Base-by-base conservation (phyloP, 2,329 filamentous ascomycete genomes). In the Trichoderma afroharzianum region DNA sequence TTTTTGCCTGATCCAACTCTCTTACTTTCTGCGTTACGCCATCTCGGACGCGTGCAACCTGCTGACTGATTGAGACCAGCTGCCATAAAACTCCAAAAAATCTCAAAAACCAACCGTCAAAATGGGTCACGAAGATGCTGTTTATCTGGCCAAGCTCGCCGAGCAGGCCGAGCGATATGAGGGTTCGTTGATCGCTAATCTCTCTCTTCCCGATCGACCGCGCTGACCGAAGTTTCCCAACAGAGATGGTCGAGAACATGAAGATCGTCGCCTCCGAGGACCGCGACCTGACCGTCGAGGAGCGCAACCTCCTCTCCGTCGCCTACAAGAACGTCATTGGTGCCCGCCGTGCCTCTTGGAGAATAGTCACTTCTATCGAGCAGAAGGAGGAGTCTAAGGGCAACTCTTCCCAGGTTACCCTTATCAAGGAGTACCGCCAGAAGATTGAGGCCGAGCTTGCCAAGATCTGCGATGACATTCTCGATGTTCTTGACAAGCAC, bases 161-260 rank as follows among this genome's bases (percentile, higher is more conserved):
- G 96, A 99, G 92, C 96, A 99, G 91, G 96, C 96, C 85, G 96
- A 99, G 92, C 95, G 96, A 84, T 99, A 99, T 87, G 96, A 99
- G 89, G 96, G 96, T 98, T 87, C 81, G 89, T 85, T 69, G 73
- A 75, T 57, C 33, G 15, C 57, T 55, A n/a, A n/a, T 26, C 63
- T 63, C 18, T 47, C 59, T 43, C 53, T 39, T 26, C 18, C 43
- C 24, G 33, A 53, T 33, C 72, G 33, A 61, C 39, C 71, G 74
- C 74, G 76, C 79, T 80, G 74, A 80, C 76, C 59, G 61, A 33
- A 39, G 50, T 28, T 30, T 33, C 36, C 62, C 43, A 53, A 72
- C 85, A 98, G 95, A 98, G 87, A 98, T 98, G 95, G 95, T 98
- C 78, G 94, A 97, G 89, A 97, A 98, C 91, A 98, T 98, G 95